phyloP scores from a whole-genome alignment of 139 green algal species.

The Coelastrella sp. region DNA sequence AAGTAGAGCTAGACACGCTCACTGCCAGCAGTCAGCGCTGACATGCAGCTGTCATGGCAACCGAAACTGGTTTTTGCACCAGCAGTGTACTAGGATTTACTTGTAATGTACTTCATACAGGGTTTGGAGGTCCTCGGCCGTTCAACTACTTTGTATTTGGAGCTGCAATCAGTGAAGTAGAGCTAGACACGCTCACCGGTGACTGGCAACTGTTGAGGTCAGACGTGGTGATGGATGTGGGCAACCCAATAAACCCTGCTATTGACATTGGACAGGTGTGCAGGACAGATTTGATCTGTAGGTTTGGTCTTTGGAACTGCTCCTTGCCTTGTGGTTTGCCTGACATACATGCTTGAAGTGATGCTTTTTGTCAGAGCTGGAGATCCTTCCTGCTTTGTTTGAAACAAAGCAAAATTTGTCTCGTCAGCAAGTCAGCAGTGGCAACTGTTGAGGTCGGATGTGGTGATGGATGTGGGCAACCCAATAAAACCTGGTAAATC shows the following conservation, averaged over 20 bases:
- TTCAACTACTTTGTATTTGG: constrained; percentile 96
- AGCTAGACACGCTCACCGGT: constrained; percentile 92
- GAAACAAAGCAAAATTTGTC: too few species aligned
- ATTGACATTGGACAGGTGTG: constrained; percentile 98
- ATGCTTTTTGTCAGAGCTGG: too few species aligned
- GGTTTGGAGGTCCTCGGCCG: constrained; percentile 80
- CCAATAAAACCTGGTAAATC: too few species aligned
- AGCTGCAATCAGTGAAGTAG: constrained; percentile 84
- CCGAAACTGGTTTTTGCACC: neutral
- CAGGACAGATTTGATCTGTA: too few species aligned
- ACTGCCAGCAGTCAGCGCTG: too few species aligned
- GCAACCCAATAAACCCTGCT: constrained; percentile 94
- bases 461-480: too few species aligned
- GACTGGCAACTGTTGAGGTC: constrained; percentile 76
- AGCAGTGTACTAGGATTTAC: neutral
- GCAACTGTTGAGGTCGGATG: too few species aligned
- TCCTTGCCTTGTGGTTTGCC: too few species aligned
- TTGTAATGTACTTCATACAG: constrained; percentile 13
- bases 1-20: constrained; percentile 95
- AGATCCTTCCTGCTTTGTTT: too few species aligned
- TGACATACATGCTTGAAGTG: too few species aligned
- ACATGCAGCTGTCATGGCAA: constrained; percentile 75
- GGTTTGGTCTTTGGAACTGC: too few species aligned
- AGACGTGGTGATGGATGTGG: constrained; percentile 97
- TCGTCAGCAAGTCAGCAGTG: too few species aligned